Evolutionary conservation across 352 stramenopile genomes (phyloP).

Genomic region (Phytophthora vignae): DNA sequence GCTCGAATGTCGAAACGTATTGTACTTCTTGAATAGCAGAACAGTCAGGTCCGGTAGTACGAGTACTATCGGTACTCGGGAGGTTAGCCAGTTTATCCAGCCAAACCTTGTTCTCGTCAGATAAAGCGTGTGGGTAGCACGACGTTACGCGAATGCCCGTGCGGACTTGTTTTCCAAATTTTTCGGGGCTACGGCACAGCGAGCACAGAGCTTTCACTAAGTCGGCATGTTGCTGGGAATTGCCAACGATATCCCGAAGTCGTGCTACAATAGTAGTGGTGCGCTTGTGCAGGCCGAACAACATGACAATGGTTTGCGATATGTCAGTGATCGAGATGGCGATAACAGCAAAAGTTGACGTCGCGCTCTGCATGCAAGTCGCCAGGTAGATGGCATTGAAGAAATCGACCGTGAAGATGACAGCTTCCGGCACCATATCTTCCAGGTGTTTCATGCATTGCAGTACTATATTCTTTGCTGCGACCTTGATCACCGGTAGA

Average conservation of each 20-base stretch:
- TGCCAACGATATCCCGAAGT: not conserved
- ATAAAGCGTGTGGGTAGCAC: not conserved
- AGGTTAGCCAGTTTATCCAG: not conserved
- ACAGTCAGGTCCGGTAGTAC: too few relatives aligned
- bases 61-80: too few relatives aligned
- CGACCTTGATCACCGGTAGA: not conserved
- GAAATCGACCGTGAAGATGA: constrained; percentile 19
- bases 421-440: constrained; percentile 13
- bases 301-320: not conserved
- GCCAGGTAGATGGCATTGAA: constrained; percentile 27
- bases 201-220: not conserved
- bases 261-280: not conserved
- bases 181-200: not conserved
- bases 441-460: constrained; percentile 9
- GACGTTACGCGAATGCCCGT: not conserved
- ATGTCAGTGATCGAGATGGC: not conserved
- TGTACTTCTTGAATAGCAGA: not conserved
- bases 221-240: not conserved
- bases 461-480: constrained; percentile 18
- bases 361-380: constrained; percentile 12
- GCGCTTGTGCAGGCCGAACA: not conserved
- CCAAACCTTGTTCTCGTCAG: not conserved
- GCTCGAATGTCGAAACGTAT: not conserved
- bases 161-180: not conserved
- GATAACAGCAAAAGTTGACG: constrained; percentile 1